Conservation (phyloP, 805 yeast species). For the Metschnikowia matae region DNA sequence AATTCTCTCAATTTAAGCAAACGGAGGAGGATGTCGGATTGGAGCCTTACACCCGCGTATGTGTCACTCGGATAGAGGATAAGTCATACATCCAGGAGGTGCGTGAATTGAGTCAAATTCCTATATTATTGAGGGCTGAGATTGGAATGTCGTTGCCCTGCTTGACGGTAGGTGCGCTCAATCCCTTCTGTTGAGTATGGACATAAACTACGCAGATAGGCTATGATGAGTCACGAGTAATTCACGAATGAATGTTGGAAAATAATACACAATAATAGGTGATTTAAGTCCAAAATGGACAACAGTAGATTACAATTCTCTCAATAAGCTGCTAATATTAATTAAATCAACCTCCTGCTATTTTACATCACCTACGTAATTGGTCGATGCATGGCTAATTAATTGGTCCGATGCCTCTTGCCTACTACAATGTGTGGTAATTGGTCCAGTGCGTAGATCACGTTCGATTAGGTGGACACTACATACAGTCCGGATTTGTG, state of each 20-base stretch:
- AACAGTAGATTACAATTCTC: not conserved
- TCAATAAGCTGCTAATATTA: no score
- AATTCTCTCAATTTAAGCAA: slow-evolving; percentile 19
- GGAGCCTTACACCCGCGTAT: slow-evolving; percentile 53
- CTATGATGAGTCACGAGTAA: not conserved
- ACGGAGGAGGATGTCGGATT: slow-evolving; percentile 29
- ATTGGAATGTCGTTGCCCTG: slow-evolving; percentile 96
- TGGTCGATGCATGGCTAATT: no score
- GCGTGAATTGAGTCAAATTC: slow-evolving; percentile 70
- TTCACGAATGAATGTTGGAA: not conserved
- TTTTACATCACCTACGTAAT: no score
- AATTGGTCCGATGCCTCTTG: no score
- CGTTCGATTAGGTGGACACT: not conserved
- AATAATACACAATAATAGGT: not conserved
- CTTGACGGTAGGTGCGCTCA: slow-evolving; percentile 83
- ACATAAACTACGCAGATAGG: no score
- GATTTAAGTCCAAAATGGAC: not conserved
- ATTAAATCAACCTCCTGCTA: not conserved
- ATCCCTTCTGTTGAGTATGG: slow-evolving; percentile 59
- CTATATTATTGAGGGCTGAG: slow-evolving; percentile 83
- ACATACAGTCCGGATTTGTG: not conserved
- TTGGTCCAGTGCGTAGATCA: slow-evolving; percentile 1
- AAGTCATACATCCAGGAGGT: slow-evolving; percentile 73
- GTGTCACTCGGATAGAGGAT: slow-evolving; percentile 59
- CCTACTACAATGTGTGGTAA: not conserved